A percentile compares a stretch with the other conserved stretches of the same genome.
phyloP scores from a whole-genome alignment of 2,329 filamentous ascomycete species.

The Cercospora beticola region DNA sequence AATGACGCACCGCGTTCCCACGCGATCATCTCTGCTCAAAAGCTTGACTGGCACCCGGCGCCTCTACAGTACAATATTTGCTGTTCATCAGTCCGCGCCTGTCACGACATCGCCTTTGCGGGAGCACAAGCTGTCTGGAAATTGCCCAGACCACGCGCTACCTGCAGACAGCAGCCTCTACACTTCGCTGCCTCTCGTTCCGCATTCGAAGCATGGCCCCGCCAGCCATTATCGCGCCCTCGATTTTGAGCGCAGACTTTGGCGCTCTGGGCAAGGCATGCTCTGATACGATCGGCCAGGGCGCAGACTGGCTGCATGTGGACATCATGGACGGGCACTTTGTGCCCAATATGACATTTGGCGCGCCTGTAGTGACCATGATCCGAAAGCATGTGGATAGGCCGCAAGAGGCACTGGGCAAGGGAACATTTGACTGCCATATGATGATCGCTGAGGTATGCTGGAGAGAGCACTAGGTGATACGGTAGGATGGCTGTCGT shows the following conservation, averaged over 20 bases:
- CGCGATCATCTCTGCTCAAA: background rate
- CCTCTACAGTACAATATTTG: background rate
- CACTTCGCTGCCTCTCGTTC: background rate
- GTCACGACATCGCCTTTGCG: background rate
- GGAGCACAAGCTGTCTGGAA: background rate
- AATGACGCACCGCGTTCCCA: background rate
- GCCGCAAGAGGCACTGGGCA: constrained; percentile 67
- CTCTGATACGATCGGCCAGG: constrained; percentile 77
- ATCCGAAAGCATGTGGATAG: constrained; percentile 82
- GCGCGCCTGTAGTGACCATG: constrained; percentile 90
- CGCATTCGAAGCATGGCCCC: constrained; percentile 67
- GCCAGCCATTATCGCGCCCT: constrained; percentile 90
- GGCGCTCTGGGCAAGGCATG: constrained; percentile 83
- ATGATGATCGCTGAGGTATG: constrained; percentile 99
- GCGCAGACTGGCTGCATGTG: constrained; percentile 90
- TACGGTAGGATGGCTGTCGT: constrained; percentile 9
- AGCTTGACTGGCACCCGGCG: background rate
- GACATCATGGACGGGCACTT: constrained; percentile 99
- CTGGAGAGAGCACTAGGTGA: background rate
- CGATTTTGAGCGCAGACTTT: constrained; percentile 98
- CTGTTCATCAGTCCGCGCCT: background rate
- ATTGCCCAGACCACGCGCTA: background rate
- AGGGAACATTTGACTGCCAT: constrained; percentile 97
- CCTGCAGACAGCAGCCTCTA: background rate
- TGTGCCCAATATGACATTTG: constrained; percentile 97